These are phyloP conservation scores for Coemansia sp. DNA, from an alignment of 192 early-diverging fungal genomes.

Conservation along the genomic window DNA sequence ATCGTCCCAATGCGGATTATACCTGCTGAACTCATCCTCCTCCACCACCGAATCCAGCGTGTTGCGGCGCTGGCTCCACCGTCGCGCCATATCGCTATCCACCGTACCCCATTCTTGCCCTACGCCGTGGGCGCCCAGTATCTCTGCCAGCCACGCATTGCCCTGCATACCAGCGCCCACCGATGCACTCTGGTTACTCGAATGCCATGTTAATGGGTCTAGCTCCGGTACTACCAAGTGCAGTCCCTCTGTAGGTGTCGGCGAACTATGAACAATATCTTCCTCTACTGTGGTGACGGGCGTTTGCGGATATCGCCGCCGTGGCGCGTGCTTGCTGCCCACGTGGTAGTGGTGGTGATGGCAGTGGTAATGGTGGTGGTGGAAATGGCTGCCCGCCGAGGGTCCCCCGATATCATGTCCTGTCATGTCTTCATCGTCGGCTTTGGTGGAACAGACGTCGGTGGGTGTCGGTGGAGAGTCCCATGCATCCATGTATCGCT, in stretches of 20 bases:
- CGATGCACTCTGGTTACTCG: slow-evolving; percentile 11
- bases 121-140: slow-evolving; percentile 32
- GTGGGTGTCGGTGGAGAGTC: slow-evolving; percentile 16
- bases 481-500: slow-evolving; percentile 24
- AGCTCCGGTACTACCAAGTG: slow-evolving; percentile 2
- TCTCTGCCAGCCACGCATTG: slow-evolving; percentile 38
- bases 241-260: neutral
- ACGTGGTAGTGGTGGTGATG: slow-evolving; percentile 22
- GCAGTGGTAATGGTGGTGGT: slow-evolving; percentile 46
- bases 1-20: slow-evolving; percentile 62
- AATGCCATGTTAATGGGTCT: slow-evolving; percentile 45
- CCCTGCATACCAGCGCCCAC: neutral
- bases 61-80: slow-evolving; percentile 31
- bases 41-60: slow-evolving; percentile 38
- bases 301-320: slow-evolving; percentile 20
- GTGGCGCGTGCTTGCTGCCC: slow-evolving; percentile 10
- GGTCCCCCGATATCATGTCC: neutral
- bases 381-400: slow-evolving; percentile 21
- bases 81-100: slow-evolving; percentile 16
- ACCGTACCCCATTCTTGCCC: slow-evolving; percentile 35
- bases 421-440: slow-evolving; percentile 10
- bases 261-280: neutral
- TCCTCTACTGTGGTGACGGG: neutral
- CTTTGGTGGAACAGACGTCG: neutral
- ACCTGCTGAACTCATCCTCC: slow-evolving; percentile 32